Conservation (phyloP, 805 yeast genomes). For the Candida vartiovaarae region DNA sequence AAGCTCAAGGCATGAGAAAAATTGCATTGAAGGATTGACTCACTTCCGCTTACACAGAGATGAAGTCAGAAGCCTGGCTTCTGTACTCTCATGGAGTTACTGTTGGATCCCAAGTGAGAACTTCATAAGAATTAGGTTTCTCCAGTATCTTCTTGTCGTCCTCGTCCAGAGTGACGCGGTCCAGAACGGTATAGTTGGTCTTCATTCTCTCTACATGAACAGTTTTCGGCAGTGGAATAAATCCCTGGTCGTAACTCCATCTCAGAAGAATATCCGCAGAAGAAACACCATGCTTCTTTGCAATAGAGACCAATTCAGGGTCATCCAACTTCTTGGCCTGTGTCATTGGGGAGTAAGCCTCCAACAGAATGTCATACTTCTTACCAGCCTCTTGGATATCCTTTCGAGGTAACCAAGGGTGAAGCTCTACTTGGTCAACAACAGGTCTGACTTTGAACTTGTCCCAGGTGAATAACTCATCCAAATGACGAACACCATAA, state of each 20-base stretch:
- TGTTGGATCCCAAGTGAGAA: slow-evolving; percentile 20
- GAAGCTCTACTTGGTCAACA: slow-evolving; percentile 54
- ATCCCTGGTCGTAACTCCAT: slow-evolving; percentile 21
- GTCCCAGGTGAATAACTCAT: slow-evolving; percentile 55
- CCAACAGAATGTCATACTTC: slow-evolving; percentile 15
- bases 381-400: slow-evolving; percentile 18
- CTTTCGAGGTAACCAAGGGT: slow-evolving; percentile 22
- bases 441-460: slow-evolving; percentile 53
- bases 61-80: neutral
- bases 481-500: slow-evolving; percentile 57
- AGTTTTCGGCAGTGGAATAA: slow-evolving; percentile 19
- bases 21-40: too few species aligned
- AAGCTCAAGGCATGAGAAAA: too few species aligned
- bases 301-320: slow-evolving; percentile 16
- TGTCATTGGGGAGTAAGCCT: slow-evolving; percentile 21
- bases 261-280: slow-evolving; percentile 15
- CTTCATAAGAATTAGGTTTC: slow-evolving; percentile 16
- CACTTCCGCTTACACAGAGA: neutral
- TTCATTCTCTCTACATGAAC: slow-evolving; percentile 11
- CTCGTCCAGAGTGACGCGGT: slow-evolving; percentile 15
- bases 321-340: slow-evolving; percentile 17
- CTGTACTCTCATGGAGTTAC: neutral
- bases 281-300: slow-evolving; percentile 15
- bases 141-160: slow-evolving; percentile 15
- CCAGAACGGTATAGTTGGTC: slow-evolving; percentile 14